phyloP scores from a whole-genome alignment of 805 yeast species.

The Scheffersomyces ergatensis region DNA sequence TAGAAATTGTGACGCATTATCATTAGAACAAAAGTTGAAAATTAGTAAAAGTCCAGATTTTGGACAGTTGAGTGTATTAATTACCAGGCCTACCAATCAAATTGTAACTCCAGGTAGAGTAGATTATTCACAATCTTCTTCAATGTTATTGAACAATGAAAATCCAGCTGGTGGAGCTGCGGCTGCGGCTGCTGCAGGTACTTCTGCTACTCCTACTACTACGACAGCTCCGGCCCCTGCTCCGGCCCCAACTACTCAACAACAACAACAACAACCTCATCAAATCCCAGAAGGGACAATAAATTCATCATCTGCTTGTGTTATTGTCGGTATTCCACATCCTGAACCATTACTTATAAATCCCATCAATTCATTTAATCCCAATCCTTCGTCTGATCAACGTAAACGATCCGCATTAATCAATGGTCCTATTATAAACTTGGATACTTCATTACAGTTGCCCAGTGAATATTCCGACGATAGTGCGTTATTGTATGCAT shows the following conservation, averaged over 20 bases:
- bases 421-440: conserved; percentile 79
- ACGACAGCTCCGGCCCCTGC: not conserved
- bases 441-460: conserved; percentile 63
- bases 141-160: conserved; percentile 26
- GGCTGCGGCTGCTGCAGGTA: conserved; percentile 1
- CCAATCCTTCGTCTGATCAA: conserved; percentile 57
- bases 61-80: conserved; percentile 28
- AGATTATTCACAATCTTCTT: conserved; percentile 33
- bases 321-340: conserved; percentile 39
- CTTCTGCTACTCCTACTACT: conserved; percentile 1
- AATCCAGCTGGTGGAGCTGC: not conserved
- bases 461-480: conserved; percentile 31
- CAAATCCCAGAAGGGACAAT: conserved; percentile 19
- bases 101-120: conserved; percentile 11
- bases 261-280: conserved; percentile 11
- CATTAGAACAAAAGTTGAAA: conserved; percentile 31
- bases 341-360: conserved; percentile 32
- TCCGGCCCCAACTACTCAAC: not conserved
- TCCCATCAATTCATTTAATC: conserved; percentile 39
- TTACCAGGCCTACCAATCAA: conserved; percentile 32
- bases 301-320: conserved; percentile 27
- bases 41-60: conserved; percentile 27
- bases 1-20: conserved; percentile 27
- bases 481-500: conserved; percentile 46
- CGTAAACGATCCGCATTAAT: conserved; percentile 75